Percentiles rank a stretch among this genome's conserved stretches.
Evolutionary conservation across 2,329 filamentous ascomycete genomes (phyloP).

Genomic region (Trichoderma sp.): DNA sequence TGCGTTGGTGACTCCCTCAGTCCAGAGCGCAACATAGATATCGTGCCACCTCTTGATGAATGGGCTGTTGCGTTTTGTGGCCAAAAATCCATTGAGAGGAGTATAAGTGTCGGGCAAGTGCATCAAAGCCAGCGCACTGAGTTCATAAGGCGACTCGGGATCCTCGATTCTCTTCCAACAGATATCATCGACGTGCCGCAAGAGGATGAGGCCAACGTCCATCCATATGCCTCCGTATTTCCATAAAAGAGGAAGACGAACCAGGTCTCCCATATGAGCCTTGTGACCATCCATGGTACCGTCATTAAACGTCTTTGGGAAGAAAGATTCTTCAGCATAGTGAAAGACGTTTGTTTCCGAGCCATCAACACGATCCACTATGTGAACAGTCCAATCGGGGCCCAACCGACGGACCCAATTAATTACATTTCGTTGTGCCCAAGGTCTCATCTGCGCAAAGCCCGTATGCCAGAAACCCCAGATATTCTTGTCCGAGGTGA

Average conservation of each 20-base stretch:
- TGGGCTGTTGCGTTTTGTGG: conserved; percentile 41
- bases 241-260: conserved; percentile 45
- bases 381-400: conserved; percentile 41
- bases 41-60: conserved; percentile 48
- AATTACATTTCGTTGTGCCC: conserved; percentile 40
- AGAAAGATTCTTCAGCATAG: conserved; percentile 37
- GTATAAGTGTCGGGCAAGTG: background rate
- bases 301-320: conserved; percentile 45
- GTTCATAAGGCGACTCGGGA: conserved; percentile 37
- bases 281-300: conserved; percentile 47
- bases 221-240: conserved; percentile 47
- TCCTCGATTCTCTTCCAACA: conserved; percentile 45
- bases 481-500: conserved; percentile 43
- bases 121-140: conserved; percentile 6
- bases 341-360: conserved; percentile 40
- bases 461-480: conserved; percentile 48
- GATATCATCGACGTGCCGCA: conserved; percentile 43
- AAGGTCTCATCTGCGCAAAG: conserved; percentile 35
- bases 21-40: conserved; percentile 40
- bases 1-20: conserved; percentile 34
- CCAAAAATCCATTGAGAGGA: conserved; percentile 46
- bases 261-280: conserved; percentile 48
- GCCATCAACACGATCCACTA: conserved; percentile 40
- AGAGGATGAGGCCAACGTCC: conserved; percentile 45
- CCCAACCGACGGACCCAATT: conserved; percentile 41